Conservation (phyloP, 1,284 basidiomycete species). For the Exobasidium cylindrosporum region DNA sequence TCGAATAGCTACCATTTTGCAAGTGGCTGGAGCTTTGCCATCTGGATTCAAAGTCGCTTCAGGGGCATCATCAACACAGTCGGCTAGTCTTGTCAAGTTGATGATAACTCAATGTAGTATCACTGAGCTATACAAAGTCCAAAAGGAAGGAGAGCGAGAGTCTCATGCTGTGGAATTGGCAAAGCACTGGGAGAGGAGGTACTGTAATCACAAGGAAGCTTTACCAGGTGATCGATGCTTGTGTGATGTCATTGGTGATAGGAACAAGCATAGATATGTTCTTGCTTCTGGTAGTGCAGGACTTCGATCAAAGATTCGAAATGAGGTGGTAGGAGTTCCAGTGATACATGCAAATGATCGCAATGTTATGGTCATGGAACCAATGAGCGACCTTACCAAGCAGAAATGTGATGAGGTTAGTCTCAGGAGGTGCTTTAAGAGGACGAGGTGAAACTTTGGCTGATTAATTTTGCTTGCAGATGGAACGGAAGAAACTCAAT, state of each 20-base stretch:
- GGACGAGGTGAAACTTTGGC: not conserved
- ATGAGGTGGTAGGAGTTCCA: conserved; percentile 34
- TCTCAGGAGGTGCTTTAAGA: not conserved
- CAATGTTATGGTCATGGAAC: conserved; percentile 50
- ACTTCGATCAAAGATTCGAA: conserved; percentile 30
- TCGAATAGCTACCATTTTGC: conserved; percentile 13
- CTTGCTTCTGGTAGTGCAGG: conserved; percentile 32
- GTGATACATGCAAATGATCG: conserved; percentile 48
- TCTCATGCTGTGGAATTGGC: conserved; percentile 76
- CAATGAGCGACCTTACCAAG: conserved; percentile 46
- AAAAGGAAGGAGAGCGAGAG: conserved; percentile 9
- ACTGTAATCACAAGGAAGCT: conserved; percentile 85
- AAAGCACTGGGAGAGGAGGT: conserved; percentile 84
- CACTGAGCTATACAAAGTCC: conserved; percentile 41
- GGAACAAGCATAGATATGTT: conserved; percentile 52
- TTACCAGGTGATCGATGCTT: conserved; percentile 83
- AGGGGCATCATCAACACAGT: not conserved
- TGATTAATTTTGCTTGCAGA: conserved; percentile 12
- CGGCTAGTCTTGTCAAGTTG: conserved; percentile 37
- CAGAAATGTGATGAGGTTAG: conserved; percentile 12
- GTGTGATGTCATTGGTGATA: conserved; percentile 68
- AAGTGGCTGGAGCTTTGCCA: conserved; percentile 26
- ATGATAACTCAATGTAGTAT: conserved; percentile 55
- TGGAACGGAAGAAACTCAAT: conserved; percentile 32
- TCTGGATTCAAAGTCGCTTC: not conserved